Evolutionary conservation across 148 eudicot genomes (phyloP).

Genomic region (Rhododendron ovatum): DNA sequence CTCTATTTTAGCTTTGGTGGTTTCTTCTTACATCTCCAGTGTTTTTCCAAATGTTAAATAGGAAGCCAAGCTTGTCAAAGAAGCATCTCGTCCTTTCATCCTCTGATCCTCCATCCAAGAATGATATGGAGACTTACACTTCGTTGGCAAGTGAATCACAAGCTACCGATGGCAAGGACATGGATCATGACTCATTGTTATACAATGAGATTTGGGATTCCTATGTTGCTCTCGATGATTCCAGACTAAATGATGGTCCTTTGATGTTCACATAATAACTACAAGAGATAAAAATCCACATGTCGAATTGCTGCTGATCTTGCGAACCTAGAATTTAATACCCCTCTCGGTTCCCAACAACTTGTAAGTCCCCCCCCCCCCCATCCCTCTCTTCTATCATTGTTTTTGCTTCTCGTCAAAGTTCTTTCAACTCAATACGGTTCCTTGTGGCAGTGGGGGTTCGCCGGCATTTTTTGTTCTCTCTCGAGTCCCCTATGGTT

Average conservation of each 20-base stretch:
- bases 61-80: slow-evolving; percentile 29
- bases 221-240: slow-evolving; percentile 24
- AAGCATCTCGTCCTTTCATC: slow-evolving; percentile 19
- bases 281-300: slow-evolving; percentile 16
- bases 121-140: slow-evolving; percentile 14
- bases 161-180: slow-evolving; percentile 28
- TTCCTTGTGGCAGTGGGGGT: not conserved
- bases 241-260: slow-evolving; percentile 7
- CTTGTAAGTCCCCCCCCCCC: slow-evolving; percentile 41
- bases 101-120: slow-evolving; percentile 22
- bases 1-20: not conserved
- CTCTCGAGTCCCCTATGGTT: not conserved
- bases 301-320: slow-evolving; percentile 32
- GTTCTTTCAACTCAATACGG: not conserved
- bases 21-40: not conserved
- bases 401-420: not conserved
- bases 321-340: slow-evolving; percentile 50
- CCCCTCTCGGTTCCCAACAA: slow-evolving; percentile 49
- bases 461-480: not conserved
- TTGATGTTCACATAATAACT: slow-evolving; percentile 23
- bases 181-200: slow-evolving; percentile 30
- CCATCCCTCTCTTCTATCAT: not conserved
- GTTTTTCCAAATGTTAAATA: slow-evolving; percentile 15
- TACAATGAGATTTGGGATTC: slow-evolving; percentile 50
- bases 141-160: slow-evolving; percentile 54